These are phyloP conservation scores for Conticribra weissflogii DNA, from an alignment of 108 stramenopile species.

Conservation along the genomic window DNA sequence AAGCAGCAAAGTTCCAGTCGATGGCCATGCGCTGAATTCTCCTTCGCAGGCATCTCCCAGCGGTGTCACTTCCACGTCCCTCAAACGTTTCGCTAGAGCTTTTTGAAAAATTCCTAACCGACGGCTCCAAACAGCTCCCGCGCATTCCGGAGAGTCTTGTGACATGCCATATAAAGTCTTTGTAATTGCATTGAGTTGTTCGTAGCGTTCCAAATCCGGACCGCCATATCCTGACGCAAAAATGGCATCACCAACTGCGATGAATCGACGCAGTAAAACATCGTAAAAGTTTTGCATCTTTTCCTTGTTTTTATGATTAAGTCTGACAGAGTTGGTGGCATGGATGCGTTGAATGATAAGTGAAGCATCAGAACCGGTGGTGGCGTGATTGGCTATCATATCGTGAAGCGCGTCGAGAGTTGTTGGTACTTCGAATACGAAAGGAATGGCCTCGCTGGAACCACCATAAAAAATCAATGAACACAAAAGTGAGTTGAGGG, in stretches of 20 bases:
- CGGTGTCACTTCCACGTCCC: conserved; percentile 63
- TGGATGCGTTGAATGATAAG: conserved; percentile 85
- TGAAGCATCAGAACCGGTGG: conserved; percentile 81
- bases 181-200: conserved; percentile 70
- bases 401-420: conserved; percentile 89
- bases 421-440: conserved; percentile 90
- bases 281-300: conserved; percentile 95
- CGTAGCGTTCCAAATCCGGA: conserved; percentile 67
- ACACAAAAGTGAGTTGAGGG: conserved; percentile 4
- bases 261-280: conserved; percentile 88
- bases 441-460: conserved; percentile 82
- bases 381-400: conserved; percentile 80
- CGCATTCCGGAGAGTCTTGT: conserved; percentile 84
- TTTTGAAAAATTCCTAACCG: conserved; percentile 84
- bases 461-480: not conserved
- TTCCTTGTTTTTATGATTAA: conserved; percentile 89
- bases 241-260: conserved; percentile 88
- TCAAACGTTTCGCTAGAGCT: conserved; percentile 84
- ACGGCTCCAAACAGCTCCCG: conserved; percentile 84
- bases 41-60: conserved; percentile 58
- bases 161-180: conserved; percentile 83
- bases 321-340: conserved; percentile 74
- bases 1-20: conserved; percentile 81
- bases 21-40: conserved; percentile 81
- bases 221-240: conserved; percentile 77